phyloP scores from a whole-genome alignment of 1,284 basidiomycete species.

The Rhodotorula sp. region DNA sequence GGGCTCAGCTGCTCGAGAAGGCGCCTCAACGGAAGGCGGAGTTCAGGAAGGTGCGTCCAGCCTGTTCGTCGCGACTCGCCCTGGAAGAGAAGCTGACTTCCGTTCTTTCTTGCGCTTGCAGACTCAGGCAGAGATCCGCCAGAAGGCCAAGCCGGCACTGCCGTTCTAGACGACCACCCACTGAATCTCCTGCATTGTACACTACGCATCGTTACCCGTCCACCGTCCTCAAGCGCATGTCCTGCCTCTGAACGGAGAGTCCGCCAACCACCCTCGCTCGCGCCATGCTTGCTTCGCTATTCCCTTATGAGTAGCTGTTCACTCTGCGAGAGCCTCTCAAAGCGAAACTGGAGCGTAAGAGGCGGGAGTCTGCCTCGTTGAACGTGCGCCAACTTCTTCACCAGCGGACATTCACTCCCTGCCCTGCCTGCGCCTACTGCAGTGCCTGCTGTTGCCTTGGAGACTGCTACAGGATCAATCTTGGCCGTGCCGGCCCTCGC shows the following conservation, averaged over 20 bases:
- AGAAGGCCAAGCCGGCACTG: constrained; percentile 28
- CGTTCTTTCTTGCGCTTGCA: neutral
- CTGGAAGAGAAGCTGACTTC: constrained; percentile 2
- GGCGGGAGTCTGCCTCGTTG: no score
- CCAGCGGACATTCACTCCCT: no score
- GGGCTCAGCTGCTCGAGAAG: constrained; percentile 17
- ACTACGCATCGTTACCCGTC: neutral
- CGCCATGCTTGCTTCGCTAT: neutral
- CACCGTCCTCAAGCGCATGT: neutral
- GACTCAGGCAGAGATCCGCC: constrained; percentile 22
- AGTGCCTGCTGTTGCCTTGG: no score
- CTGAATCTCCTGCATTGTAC: neutral
- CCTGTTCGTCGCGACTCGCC: neutral
- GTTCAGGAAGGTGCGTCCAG: constrained; percentile 33
- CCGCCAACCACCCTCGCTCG: neutral
- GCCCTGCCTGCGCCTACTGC: no score
- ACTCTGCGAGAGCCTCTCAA: no score
- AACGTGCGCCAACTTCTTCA: no score
- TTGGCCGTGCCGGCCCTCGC: no score
- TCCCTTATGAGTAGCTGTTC: no score
- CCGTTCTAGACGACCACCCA: constrained; percentile 20
- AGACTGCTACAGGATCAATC: no score
- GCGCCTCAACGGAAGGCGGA: constrained; percentile 25
- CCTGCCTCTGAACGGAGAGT: neutral
- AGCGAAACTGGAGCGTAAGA: no score